Base-by-base conservation (phyloP, 306 rosid species). In the Begonia peltatifolia region DNA sequence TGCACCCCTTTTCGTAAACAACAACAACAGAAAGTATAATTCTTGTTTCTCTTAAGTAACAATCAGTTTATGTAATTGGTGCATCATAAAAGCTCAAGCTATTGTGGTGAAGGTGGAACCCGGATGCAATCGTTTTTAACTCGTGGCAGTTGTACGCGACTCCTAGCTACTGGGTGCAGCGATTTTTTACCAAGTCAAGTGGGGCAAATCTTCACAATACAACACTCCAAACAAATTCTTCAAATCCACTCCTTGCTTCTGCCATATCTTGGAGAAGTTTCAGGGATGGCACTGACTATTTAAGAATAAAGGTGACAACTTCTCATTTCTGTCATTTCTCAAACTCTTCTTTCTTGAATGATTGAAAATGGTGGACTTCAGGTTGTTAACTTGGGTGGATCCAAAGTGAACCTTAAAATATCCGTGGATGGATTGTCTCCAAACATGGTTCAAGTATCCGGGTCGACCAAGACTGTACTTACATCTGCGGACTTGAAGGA, bases 111-210 rank as follows among this genome's bases (percentile, higher is more conserved):
- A 73, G 97, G 65, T 85, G 95, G 97, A 89, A 72, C 60, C 97
- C 95, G 10, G 97, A 89, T 69, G 85, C 94, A 54, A 89, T 89
- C 20, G 97, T 89, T 38, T 89, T 89, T 50, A 59, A 85, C 79
- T 89, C 97, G 9, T 74, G 56, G 22, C 86, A 72, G 57, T 50
- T 15, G 52, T 85, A 82, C 42, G 97, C 83, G 71, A 89, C 95
- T 65, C 97, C 97, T 58, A 89, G 97, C 76, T 84, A 85, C 58
- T 89, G 95, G 95, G 73, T 85, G 73, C 97, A 85, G 52, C 30
- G 43, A 42, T 73, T 89, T 65, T 89, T 89, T 53, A 6, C 59
- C 0, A 82, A 72, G 70, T 80, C 97, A 43, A 89, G 95, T 60
- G 97, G 94, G 59, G 95, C 95, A 58, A 82, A 75, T 30, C 69